phyloP scores from a whole-genome alignment of 1,284 basidiomycete species.

The Cutaneotrichosporon cyanovorans region DNA sequence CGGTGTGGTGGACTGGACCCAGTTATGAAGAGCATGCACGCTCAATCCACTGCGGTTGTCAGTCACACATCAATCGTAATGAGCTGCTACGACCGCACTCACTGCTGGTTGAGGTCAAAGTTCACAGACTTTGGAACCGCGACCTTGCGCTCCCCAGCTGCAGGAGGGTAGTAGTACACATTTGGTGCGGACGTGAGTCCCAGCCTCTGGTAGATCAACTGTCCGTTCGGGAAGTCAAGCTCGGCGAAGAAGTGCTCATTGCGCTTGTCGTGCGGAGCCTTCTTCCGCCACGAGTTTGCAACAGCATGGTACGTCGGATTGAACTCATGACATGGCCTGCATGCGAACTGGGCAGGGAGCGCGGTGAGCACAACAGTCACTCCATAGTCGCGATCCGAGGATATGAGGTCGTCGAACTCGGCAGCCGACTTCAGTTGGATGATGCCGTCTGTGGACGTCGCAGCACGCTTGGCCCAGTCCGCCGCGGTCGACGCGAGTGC shows the following conservation, averaged over 20 bases:
- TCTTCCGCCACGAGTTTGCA: slow-evolving; percentile 65
- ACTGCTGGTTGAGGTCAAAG: slow-evolving; percentile 64
- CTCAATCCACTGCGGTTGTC: slow-evolving; percentile 63
- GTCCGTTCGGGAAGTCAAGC: slow-evolving; percentile 74
- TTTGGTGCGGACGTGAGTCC: slow-evolving; percentile 67
- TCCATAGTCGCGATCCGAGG: slow-evolving; percentile 68
- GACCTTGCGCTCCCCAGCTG: slow-evolving; percentile 58
- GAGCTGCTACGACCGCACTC: slow-evolving; percentile 42
- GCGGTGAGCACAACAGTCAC: slow-evolving; percentile 79
- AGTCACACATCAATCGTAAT: too few relatives aligned
- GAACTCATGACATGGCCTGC: slow-evolving; percentile 58
- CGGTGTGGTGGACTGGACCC: slow-evolving; percentile 60
- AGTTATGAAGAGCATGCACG: slow-evolving; percentile 64
- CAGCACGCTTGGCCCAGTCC: slow-evolving; percentile 53
- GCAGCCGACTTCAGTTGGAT: slow-evolving; percentile 66
- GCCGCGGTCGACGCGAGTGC: slow-evolving; percentile 22
- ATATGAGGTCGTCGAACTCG: slow-evolving; percentile 60
- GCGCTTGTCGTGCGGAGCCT: slow-evolving; percentile 54
- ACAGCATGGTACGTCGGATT: slow-evolving; percentile 70
- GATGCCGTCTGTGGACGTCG: slow-evolving; percentile 60
- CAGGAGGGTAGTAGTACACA: slow-evolving; percentile 67
- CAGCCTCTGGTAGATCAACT: slow-evolving; percentile 67
- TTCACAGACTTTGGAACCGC: slow-evolving; percentile 54
- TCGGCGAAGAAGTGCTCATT: slow-evolving; percentile 82
- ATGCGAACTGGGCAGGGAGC: slow-evolving; percentile 62